Evolutionary conservation across 1,284 basidiomycete genomes (phyloP), one percentile per base, ranked within the genome.

Genomic region (Marasmius fiardii): DNA sequence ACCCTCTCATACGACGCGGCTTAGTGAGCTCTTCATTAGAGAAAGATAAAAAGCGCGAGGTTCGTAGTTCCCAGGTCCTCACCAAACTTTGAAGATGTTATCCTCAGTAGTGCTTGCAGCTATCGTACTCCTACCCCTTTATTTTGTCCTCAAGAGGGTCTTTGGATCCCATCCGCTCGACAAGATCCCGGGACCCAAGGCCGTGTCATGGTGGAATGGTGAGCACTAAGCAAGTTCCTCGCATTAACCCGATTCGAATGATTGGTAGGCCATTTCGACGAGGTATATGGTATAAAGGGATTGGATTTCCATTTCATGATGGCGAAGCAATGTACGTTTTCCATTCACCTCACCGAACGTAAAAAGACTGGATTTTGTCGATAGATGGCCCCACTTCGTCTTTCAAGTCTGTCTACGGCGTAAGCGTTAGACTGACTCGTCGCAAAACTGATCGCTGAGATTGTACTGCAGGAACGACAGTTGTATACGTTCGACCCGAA

Each of bases 101-200:
- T 4, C 10, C 10, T 10, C 28, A 31, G 10, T 31, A 4, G 28
- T 10, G 5, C 28, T 31, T 31, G 10, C 28, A 31, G 28, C 28
- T 31, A 10, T 31, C 4, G 4, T 31, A 31, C 28, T 31, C 28
- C 5, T 31, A 4, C 28, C 28, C 10, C 28, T 31, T 31, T 31
- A 31, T 31, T 4, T 31, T 10, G 28, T 31, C 28, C 28, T 31
- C 28, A 31, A 31, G 28, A 31, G 28, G 10, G 28, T 31, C 28
- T 31, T 31, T 31, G 28, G 28, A 31, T 31, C 28, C 4, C 28
- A 31, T 10, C 28, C 28, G 10, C 24, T 49, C n/a, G 18, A 49
- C 28, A 69, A 69, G 39, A 55, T 74, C 11, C 68, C 70, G n/a
- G 70, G 71, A 2, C 72, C 72, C 2, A 51, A 58, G 11, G 54